Evolutionary conservation across 768 basidiomycete genomes (phyloP).

Genomic region (Thelephora aurantiotincta): DNA sequence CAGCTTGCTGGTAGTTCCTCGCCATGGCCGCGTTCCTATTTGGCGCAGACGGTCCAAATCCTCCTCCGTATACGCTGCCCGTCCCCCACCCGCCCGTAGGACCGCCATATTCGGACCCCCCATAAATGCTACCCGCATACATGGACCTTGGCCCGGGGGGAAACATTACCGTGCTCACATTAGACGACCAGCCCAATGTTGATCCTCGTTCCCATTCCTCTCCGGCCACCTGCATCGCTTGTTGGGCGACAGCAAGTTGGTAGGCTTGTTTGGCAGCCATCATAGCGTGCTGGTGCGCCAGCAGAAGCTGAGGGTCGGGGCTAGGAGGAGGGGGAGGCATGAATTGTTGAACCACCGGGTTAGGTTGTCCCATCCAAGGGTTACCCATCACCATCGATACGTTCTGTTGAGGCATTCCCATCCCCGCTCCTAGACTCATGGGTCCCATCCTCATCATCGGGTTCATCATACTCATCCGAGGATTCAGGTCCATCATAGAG

Average conservation of each 20-base stretch:
- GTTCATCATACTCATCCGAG: conserved; percentile 23
- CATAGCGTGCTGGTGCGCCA: conserved; percentile 82
- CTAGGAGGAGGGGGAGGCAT: conserved; percentile 20
- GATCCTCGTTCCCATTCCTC: conserved; percentile 78
- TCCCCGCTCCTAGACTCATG: conserved; percentile 18
- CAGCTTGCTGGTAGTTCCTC: conserved; percentile 4
- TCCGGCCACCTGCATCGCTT: conserved; percentile 77
- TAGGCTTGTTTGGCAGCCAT: conserved; percentile 79
- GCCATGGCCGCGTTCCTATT: conserved; percentile 14
- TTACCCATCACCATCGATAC: conserved; percentile 19
- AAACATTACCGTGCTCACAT: conserved; percentile 32
- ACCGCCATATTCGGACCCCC: conserved; percentile 26
- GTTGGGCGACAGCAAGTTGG: conserved; percentile 82
- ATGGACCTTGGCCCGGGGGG: conserved; percentile 36
- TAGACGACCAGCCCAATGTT: conserved; percentile 21
- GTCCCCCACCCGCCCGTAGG: conserved; percentile 32
- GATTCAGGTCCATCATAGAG: conserved; percentile 16
- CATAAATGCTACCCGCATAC: conserved; percentile 58
- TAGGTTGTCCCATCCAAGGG: conserved; percentile 1
- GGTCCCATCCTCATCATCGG: conserved; percentile 15
- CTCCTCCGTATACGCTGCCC: conserved; percentile 59
- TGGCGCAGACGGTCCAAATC: conserved; percentile 26
- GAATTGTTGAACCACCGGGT: conserved; percentile 9
- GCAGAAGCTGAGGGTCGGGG: conserved; percentile 44
- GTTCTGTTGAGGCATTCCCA: conserved; percentile 9